A percentile compares a stretch with the other conserved stretches of the same genome.
Evolutionary conservation across 1,284 basidiomycete genomes (phyloP).

Genomic region (Austropuccinia psidii): DNA sequence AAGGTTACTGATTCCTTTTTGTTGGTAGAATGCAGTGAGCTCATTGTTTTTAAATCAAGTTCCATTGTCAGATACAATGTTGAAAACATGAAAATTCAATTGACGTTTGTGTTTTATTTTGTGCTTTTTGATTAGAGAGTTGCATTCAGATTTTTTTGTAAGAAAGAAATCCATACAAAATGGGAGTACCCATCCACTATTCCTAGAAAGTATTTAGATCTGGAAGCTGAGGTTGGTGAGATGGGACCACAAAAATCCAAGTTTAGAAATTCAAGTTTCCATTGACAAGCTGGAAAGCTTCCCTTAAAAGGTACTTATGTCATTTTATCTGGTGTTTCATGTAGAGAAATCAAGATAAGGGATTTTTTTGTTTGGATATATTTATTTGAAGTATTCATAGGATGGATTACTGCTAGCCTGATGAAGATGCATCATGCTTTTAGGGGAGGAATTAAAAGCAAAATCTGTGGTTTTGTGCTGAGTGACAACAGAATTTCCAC

Average conservation of each 20-base stretch:
- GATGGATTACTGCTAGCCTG: not conserved
- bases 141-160: not conserved
- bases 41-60: slow-evolving; percentile 2
- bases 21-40: not conserved
- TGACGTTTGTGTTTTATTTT: no score
- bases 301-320: not conserved
- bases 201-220: not conserved
- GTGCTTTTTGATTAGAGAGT: not conserved
- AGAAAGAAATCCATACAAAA: not conserved
- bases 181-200: slow-evolving; percentile 3
- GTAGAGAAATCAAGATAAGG: not conserved
- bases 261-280: not conserved
- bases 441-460: no score
- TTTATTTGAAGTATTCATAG: not conserved
- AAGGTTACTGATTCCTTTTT: not conserved
- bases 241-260: slow-evolving; percentile 6
- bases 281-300: not conserved
- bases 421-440: no score
- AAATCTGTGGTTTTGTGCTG: no score
- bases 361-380: not conserved
- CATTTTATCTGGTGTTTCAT: not conserved
- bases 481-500: no score
- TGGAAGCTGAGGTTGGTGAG: not conserved
- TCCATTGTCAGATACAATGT: slow-evolving; percentile 1
- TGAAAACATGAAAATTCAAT: no score